Evolutionary conservation across 192 early-diverging fungal genomes (phyloP), one percentile per base, ranked within the genome.

Genomic region (Phycomyces nitens): DNA sequence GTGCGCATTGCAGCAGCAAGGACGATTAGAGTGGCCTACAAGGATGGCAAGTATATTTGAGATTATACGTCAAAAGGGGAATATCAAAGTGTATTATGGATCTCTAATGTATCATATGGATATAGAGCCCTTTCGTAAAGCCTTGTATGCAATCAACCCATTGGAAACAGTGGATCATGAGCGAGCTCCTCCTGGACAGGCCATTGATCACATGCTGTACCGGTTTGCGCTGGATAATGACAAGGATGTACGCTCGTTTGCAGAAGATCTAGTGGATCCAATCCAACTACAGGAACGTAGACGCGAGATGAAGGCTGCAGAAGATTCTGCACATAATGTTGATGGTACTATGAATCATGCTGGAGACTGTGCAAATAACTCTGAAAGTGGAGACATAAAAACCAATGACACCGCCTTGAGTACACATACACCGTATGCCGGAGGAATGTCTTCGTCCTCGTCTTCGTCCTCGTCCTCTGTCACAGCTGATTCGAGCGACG

Each of bases 1-100:
- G 88, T 92, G 43, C 82, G 88, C 9, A 90, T 90, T 71, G 88
- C 81, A n/a, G 69, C 86, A 40, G 86, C 86, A 0, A 71, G 89
- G n/a, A 64, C 68, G 1, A 42, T 69, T 49, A 29, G 56, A 18
- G 49, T 56, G 2, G 43, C 62, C 10, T 69, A 62, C 47, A 69
- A 51, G 15, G 62, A 62, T 12, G 60, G 68, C 58, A 64, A 11
- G 53, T n/a, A 16, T 26, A 44, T 16, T 34, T 34, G 29, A 5
- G 3, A 34, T 7, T 34, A 5, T 34, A 5, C 29, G n/a, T n/a
- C n/a, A n/a, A n/a, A n/a, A n/a, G n/a, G n/a, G n/a, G n/a, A n/a
- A n/a, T n/a, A n/a, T n/a, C n/a, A n/a, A n/a, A n/a, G n/a, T n/a
- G n/a, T n/a, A n/a, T n/a, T n/a, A n/a, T n/a, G n/a, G n/a, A n/a